Evolutionary conservation across 2,329 filamentous ascomycete species (phyloP).

Genomic region (Fusarium annulatum): DNA sequence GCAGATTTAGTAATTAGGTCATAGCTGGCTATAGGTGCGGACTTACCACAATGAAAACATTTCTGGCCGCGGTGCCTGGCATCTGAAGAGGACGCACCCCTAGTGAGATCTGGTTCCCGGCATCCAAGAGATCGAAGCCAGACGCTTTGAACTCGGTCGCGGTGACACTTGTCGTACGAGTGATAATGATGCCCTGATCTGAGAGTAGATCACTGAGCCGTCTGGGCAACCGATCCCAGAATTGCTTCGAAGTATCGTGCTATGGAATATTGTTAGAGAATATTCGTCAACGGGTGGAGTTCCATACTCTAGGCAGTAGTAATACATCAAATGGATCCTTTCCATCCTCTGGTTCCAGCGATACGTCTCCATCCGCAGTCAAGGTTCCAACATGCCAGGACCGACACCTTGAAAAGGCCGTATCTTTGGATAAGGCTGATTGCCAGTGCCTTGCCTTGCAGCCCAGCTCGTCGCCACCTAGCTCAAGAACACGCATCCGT

Average conservation of each 20-base stretch:
- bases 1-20: rapidly evolving
- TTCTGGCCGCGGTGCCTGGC: background rate
- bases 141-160: too few relatives aligned
- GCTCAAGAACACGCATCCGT: background rate
- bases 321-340: background rate
- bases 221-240: background rate
- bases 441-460: background rate
- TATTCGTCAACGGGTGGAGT: rapidly evolving
- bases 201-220: rapidly evolving
- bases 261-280: background rate
- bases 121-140: too few relatives aligned
- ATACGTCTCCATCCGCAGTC: background rate
- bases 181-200: background rate
- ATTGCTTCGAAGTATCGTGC: background rate
- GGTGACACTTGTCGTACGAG: too few relatives aligned
- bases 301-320: background rate
- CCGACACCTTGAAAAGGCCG: background rate
- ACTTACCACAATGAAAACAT: background rate
- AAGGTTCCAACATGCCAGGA: background rate
- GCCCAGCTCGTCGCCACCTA: background rate
- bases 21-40: rapidly evolving
- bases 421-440: background rate
- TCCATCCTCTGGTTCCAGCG: background rate
- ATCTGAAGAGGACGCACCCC: background rate
- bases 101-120: background rate